Conservation (phyloP, 1,284 basidiomycete genomes). For the Leccinum pachyderme region DNA sequence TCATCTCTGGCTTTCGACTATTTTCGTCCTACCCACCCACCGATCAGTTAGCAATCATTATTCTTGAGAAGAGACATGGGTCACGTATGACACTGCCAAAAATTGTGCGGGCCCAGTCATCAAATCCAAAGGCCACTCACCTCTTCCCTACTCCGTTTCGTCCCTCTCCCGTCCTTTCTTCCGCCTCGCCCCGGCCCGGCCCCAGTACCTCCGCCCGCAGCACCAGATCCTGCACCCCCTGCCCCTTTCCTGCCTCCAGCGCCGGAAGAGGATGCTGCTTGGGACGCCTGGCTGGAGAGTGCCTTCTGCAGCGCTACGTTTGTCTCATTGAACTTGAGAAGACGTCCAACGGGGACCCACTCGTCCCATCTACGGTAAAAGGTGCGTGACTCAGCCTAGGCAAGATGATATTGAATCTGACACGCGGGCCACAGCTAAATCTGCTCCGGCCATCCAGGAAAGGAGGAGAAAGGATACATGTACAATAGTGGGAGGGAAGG, state of each 20-base stretch:
- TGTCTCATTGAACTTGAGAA: constrained; percentile 86
- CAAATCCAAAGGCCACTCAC: constrained; percentile 16
- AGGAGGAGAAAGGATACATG: neutral
- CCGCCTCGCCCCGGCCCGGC: constrained; percentile 22
- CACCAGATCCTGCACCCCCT: constrained; percentile 27
- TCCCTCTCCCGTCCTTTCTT: constrained; percentile 34
- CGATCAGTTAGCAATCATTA: constrained; percentile 5
- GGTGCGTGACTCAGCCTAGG: neutral
- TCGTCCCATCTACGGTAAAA: constrained; percentile 86
- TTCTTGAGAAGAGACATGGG: neutral
- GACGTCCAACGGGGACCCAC: constrained; percentile 85
- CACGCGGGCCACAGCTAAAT: neutral
- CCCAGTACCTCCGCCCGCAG: constrained; percentile 23
- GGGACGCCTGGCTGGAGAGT: constrained; percentile 42
- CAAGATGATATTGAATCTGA: neutral
- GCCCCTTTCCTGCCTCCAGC: constrained; percentile 32
- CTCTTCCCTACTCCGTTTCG: constrained; percentile 40
- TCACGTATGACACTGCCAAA: neutral
- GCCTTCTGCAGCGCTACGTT: constrained; percentile 81
- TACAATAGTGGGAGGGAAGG: neutral
- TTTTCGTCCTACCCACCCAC: constrained; percentile 50
- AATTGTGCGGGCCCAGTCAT: neutral
- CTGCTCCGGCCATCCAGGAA: neutral
- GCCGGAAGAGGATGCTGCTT: constrained; percentile 35
- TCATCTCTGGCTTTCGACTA: constrained; percentile 84